A percentile compares a stretch with the other conserved stretches of the same genome.
Conservation (phyloP, 805 yeast species). For the Saitoella complicata region DNA sequence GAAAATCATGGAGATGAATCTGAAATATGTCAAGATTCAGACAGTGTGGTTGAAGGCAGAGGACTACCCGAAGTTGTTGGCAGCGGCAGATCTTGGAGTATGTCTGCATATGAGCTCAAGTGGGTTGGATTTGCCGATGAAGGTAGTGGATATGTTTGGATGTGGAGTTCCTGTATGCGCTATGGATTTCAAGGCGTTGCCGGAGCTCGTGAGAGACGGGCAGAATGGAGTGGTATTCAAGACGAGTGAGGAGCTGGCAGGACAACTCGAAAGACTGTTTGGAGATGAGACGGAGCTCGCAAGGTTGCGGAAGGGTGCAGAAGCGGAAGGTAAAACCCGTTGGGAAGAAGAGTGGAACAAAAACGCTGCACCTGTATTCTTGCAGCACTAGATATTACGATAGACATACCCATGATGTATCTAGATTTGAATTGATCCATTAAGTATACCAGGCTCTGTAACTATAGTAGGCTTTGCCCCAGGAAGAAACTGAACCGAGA, state of each 20-base stretch:
- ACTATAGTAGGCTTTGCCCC: too few species aligned
- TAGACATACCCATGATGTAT: too few species aligned
- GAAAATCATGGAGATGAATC: constrained; percentile 29
- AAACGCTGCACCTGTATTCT: constrained; percentile 28
- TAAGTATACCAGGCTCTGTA: too few species aligned
- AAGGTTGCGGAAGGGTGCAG: constrained; percentile 49
- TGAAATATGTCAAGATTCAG: constrained; percentile 36
- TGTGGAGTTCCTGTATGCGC: constrained; percentile 87
- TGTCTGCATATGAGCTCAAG: constrained; percentile 85
- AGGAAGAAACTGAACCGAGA: too few species aligned
- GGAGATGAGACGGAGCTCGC: constrained; percentile 19
- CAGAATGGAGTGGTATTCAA: constrained; percentile 51
- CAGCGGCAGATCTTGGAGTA: constrained; percentile 70
- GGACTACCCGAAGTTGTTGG: constrained; percentile 63
- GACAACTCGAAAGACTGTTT: constrained; percentile 17
- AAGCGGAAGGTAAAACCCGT: constrained; percentile 44
- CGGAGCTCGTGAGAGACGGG: constrained; percentile 55
- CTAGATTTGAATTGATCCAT: too few species aligned
- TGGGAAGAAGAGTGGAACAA: constrained; percentile 69
- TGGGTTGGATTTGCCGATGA: constrained; percentile 94
- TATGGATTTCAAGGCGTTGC: constrained; percentile 54
- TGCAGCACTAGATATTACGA: background rate
- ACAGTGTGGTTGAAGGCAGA: constrained; percentile 64
- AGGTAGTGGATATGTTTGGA: constrained; percentile 89
- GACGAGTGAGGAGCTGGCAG: constrained; percentile 29